Percentiles rank a stretch among this genome's conserved stretches.
Conservation (phyloP, 192 early-diverging fungal species). For the Spizellomyces sp. region DNA sequence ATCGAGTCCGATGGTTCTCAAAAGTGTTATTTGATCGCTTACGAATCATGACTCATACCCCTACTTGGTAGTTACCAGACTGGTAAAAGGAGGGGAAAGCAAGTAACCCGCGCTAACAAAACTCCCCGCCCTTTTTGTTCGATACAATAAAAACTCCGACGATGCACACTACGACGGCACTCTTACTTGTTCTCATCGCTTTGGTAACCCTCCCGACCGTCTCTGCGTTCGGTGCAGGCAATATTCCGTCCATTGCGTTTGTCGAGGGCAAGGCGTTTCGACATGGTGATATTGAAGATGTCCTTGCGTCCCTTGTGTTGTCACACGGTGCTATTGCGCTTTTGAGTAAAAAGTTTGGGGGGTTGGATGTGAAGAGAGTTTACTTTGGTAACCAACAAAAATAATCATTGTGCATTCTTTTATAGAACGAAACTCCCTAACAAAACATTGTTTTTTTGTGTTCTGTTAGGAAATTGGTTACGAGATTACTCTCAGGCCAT, state of each 20-base stretch:
- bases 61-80: no score
- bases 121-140: no score
- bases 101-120: no score
- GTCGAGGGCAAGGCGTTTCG: constrained; percentile 33
- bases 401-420: background rate
- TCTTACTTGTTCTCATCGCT: background rate
- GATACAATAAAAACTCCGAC: no score
- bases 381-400: constrained; percentile 13
- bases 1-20: no score
- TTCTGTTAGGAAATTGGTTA: constrained; percentile 30
- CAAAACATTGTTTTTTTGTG: background rate
- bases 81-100: no score
- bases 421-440: background rate
- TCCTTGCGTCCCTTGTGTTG: constrained; percentile 14
- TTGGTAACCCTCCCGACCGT: background rate
- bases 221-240: constrained; percentile 32
- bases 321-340: constrained; percentile 4
- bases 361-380: constrained; percentile 25
- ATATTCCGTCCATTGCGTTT: constrained; percentile 25
- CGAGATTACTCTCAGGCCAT: constrained; percentile 36
- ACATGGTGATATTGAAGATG: constrained; percentile 36
- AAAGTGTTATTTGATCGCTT: no score
- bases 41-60: no score
- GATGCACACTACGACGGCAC: no score
- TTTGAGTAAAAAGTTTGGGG: constrained; percentile 27